phyloP scores from a whole-genome alignment of 352 stramenopile species.

The Blastocystis sp. region DNA sequence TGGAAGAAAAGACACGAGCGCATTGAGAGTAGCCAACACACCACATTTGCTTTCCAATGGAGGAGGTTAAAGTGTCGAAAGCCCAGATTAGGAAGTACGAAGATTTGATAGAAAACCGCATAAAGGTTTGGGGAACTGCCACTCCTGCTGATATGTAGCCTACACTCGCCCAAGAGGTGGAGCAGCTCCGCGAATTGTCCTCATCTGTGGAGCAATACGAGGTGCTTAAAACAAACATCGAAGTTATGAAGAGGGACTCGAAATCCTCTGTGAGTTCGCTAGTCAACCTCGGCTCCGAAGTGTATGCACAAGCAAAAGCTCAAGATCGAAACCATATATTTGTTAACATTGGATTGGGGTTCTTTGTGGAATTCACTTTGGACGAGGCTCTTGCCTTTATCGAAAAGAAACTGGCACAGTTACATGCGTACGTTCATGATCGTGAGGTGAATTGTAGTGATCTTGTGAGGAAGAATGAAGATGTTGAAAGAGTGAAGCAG shows the following conservation, averaged over 20 bases:
- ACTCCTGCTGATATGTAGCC: slow-evolving; percentile 16
- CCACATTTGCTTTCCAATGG: not conserved
- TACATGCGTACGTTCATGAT: slow-evolving; percentile 10
- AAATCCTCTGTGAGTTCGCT: slow-evolving; percentile 20
- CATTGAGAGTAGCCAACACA: too few relatives aligned
- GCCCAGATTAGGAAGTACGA: slow-evolving; percentile 57
- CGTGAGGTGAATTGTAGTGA: slow-evolving; percentile 9
- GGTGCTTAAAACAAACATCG: slow-evolving; percentile 52
- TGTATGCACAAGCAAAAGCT: slow-evolving; percentile 32
- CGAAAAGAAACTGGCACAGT: slow-evolving; percentile 21
- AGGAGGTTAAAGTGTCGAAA: not conserved
- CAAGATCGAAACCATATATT: slow-evolving; percentile 66
- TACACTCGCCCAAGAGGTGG: not conserved
- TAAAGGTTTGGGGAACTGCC: slow-evolving; percentile 8
- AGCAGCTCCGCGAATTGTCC: slow-evolving; percentile 3
- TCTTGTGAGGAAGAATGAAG: slow-evolving; percentile 29
- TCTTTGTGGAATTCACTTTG: slow-evolving; percentile 63
- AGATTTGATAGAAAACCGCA: slow-evolving; percentile 64
- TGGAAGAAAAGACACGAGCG: too few relatives aligned
- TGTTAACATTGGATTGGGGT: slow-evolving; percentile 55
- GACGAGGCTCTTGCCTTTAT: slow-evolving; percentile 48
- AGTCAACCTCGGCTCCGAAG: slow-evolving; percentile 64
- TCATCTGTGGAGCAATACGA: slow-evolving; percentile 47
- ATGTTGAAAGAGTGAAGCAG: slow-evolving; percentile 53
- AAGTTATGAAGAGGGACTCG: slow-evolving; percentile 53